Evolutionary conservation across 768 basidiomycete genomes (phyloP), one percentile per base, ranked within the genome.

Genomic region (Leccinum arenicola): DNA sequence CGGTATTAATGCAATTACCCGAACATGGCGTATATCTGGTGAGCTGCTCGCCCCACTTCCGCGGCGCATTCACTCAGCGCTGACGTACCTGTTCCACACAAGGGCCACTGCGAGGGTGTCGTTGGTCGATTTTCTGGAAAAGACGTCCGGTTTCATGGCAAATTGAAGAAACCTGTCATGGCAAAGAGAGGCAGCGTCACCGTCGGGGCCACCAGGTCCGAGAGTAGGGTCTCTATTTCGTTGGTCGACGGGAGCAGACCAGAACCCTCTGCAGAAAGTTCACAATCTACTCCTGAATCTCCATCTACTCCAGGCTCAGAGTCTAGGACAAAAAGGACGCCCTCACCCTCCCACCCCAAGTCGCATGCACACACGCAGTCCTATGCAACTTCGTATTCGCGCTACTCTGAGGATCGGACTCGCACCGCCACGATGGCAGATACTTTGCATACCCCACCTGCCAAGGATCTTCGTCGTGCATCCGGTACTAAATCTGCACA

Each of bases 81-180:
- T 61, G 25, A 64, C 43, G 27, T 10, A n/a, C 31, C 31, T 35
- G 5, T 29, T 29, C 21, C 29, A 10, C 4, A 21, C 8, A 14
- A 92, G 91, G 92, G 93, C 4, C 89, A 87, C 64, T 95, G 92
- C 67, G 92, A 95, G 74, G 92, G 87, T 54, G 89, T 94, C 54
- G 88, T 94, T 3, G 92, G 92, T 10, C 80, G 84, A 6, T 93
- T 95, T 68, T 74, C 75, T 17, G 85, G 81, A 0, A 62, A 71
- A 21, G 76, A 87, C 58, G 92, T 95, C 10, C 81, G 75, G 7
- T 90, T 93, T 67, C 84, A 84, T 59, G 78, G 81, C 3, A 88
- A 84, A 63, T 81, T 95, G 61, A 94, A 95, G 78, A 86, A 84
- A 55, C 88, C 90, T 0, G 76, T 94, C 62, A 87, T 88, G 79